Percentiles rank a stretch among this genome's conserved stretches.
phyloP scores from a whole-genome alignment of 164 flowering plant genomes.

The Piper betle region DNA sequence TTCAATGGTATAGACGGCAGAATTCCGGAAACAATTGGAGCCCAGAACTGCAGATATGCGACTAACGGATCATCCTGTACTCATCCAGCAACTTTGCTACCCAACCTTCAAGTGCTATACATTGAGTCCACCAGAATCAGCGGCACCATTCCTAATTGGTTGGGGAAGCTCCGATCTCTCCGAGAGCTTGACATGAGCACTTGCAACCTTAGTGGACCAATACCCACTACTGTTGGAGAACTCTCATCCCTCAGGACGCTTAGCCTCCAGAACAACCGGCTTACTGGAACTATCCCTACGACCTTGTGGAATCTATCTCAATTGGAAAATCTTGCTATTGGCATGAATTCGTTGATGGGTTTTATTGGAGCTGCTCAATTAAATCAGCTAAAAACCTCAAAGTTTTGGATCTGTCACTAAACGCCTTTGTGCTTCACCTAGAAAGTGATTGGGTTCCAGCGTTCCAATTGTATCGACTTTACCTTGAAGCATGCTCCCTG shows the following conservation, averaged over 20 bases:
- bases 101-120: no score
- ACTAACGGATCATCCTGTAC: no score
- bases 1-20: neutral
- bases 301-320: neutral
- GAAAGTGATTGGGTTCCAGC: conserved; percentile 17
- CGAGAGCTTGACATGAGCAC: neutral
- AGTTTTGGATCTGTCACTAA: neutral
- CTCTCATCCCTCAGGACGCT: neutral
- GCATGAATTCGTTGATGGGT: neutral
- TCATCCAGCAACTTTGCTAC: no score
- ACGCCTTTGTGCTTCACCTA: conserved; percentile 8
- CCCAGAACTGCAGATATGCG: no score
- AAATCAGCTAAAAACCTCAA: neutral
- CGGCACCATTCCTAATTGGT: no score
- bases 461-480: conserved; percentile 7
- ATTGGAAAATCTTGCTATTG: neutral
- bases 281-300: neutral
- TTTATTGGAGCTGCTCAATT: conserved; percentile 1
- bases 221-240: neutral
- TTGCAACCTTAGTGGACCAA: neutral
- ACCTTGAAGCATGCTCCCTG: conserved; percentile 5
- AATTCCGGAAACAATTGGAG: neutral
- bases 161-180: neutral
- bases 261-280: neutral
- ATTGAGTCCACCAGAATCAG: no score